A percentile compares a stretch with the other conserved stretches of the same genome.
Evolutionary conservation across 2,329 filamentous ascomycete species (phyloP).

Genomic region (Aspergillus puulaauensis): DNA sequence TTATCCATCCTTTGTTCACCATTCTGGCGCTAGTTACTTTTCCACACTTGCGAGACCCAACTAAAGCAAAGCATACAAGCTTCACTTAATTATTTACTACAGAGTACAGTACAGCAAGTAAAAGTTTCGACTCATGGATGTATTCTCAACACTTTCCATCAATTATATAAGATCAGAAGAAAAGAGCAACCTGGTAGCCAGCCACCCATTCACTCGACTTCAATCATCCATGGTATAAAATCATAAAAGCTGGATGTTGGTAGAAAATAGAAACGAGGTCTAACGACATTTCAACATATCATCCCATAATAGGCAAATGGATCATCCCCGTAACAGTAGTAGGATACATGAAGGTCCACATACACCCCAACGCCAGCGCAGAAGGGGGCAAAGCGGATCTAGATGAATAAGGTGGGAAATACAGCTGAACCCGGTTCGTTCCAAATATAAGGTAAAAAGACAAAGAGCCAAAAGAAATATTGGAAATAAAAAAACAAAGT

Average conservation of each 20-base stretch:
- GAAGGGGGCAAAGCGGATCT: background rate
- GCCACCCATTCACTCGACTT: background rate
- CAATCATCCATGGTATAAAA: background rate
- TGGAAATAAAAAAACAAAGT: constrained; percentile 11
- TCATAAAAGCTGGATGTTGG: constrained; percentile 10
- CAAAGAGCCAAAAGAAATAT: constrained; percentile 12
- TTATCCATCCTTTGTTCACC: background rate
- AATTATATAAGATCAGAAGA: background rate
- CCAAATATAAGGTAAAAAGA: constrained; percentile 10
- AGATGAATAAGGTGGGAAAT: background rate
- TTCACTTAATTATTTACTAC: too few species aligned
- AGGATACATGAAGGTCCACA: constrained; percentile 28
- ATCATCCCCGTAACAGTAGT: background rate
- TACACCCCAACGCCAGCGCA: constrained; percentile 6
- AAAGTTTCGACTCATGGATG: background rate
- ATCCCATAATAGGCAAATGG: background rate
- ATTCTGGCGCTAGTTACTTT: background rate
- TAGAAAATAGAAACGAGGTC: constrained; percentile 10
- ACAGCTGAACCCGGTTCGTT: constrained; percentile 12
- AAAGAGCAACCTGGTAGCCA: background rate
- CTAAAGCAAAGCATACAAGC: background rate
- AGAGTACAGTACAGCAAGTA: background rate
- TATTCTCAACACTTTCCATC: background rate
- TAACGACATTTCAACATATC: constrained; percentile 10
- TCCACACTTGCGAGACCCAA: background rate